Evolutionary conservation across 2,329 filamentous ascomycete species (phyloP).

Genomic region (Septoria linicola): DNA sequence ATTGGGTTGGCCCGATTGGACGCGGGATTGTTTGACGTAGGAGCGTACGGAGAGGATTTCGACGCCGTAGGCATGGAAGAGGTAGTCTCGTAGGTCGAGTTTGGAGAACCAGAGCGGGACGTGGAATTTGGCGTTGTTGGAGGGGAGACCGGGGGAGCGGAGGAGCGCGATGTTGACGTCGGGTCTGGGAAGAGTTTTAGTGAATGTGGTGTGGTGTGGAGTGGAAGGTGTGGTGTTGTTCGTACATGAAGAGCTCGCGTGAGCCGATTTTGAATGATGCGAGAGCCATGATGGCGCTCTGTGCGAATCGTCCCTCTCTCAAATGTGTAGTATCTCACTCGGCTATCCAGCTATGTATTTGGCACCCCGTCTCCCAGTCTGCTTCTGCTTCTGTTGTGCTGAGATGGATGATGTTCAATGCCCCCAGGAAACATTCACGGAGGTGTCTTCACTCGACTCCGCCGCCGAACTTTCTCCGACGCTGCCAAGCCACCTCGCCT

Average conservation of each 20-base stretch:
- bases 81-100: conserved; percentile 92
- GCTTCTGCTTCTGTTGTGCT: too few species aligned
- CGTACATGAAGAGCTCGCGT: conserved; percentile 41
- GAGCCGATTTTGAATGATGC: conserved; percentile 35
- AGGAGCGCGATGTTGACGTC: conserved; percentile 78
- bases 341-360: too few species aligned
- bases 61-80: conserved; percentile 81
- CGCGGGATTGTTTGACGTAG: conserved; percentile 69
- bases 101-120: conserved; percentile 94
- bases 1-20: conserved; percentile 52
- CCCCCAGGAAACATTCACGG: background rate
- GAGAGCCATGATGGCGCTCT: conserved; percentile 17
- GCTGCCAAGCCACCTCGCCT: background rate
- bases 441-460: background rate
- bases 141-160: conserved; percentile 67
- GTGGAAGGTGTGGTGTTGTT: background rate
- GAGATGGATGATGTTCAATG: background rate
- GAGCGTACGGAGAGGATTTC: conserved; percentile 71
- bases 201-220: conserved; percentile 4
- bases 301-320: too few species aligned
- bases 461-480: background rate
- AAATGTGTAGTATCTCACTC: too few species aligned
- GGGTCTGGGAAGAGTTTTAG: conserved; percentile 57
- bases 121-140: conserved; percentile 82
- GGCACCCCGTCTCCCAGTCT: too few species aligned